A percentile compares a stretch with the other conserved stretches of the same genome.
Evolutionary conservation across 75 land plant species (phyloP).

Genomic region (Selaginella tamariscina): DNA sequence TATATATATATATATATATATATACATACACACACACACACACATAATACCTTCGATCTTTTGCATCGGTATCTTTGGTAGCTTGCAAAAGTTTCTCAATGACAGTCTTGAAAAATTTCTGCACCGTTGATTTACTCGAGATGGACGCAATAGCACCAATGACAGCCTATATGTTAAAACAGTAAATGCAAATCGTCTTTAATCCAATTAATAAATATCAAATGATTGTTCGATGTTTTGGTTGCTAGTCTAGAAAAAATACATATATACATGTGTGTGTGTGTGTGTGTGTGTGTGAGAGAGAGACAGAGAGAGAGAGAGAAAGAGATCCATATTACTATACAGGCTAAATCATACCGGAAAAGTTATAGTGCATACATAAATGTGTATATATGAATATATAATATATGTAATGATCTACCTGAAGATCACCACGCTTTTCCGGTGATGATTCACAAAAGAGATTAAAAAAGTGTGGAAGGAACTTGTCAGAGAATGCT

Average conservation of each 20-base stretch:
- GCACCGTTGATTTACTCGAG: conserved; percentile 43
- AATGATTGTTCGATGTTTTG: no score
- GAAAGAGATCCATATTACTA: no score
- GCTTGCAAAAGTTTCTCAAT: conserved; percentile 56
- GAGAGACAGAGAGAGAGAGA: no score
- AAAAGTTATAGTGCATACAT: no score
- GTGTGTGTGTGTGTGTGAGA: no score
- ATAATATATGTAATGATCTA: conserved; percentile 17
- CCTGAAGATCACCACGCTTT: conserved; percentile 76
- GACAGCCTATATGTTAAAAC: conserved; percentile 33
- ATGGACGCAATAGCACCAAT: conserved; percentile 72
- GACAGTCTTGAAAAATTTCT: conserved; percentile 39
- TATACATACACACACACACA: conserved; percentile 45
- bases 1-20: no score
- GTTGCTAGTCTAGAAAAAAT: no score
- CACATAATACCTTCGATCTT: conserved; percentile 26
- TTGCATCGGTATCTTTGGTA: conserved; percentile 42
- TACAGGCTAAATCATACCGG: no score
- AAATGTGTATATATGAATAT: no score
- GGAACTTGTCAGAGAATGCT: conserved; percentile 43
- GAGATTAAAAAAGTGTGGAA: conserved; percentile 42
- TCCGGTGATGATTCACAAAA: conserved; percentile 49
- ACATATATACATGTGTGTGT: no score
- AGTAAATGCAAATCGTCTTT: neutral
- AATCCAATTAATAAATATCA: no score